phyloP scores from a whole-genome alignment of 2,329 filamentous ascomycete genomes.

The Aspergillus nomiae region DNA sequence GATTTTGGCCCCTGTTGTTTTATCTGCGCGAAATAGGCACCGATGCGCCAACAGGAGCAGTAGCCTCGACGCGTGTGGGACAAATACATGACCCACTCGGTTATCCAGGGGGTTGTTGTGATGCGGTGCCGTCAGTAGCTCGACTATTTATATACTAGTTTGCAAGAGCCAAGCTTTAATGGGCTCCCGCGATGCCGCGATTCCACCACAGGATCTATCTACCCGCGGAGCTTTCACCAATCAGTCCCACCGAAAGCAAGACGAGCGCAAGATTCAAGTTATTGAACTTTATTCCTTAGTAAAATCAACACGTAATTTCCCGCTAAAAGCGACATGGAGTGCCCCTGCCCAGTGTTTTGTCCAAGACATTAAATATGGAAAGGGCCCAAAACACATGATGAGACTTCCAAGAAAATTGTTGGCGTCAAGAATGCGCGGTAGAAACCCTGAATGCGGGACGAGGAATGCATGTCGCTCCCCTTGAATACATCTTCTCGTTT shows the following conservation, averaged over 20 bases:
- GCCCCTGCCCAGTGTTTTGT: background rate
- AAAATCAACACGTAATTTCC: background rate
- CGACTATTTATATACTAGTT: background rate
- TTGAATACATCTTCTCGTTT: background rate
- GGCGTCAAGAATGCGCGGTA: background rate
- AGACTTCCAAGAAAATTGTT: conserved; percentile 1
- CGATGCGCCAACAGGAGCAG: background rate
- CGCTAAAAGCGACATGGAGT: background rate
- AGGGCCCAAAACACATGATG: background rate
- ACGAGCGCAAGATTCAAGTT: background rate
- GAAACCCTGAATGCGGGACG: background rate
- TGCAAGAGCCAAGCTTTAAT: conserved; percentile 6
- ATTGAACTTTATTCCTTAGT: conserved; percentile 1
- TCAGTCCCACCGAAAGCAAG: background rate
- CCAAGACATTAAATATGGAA: conserved; percentile 1
- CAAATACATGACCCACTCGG: background rate
- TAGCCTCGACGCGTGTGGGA: background rate
- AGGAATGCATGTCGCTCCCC: background rate
- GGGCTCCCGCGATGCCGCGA: background rate
- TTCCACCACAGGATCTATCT: background rate
- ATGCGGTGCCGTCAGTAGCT: background rate
- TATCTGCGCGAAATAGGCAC: background rate
- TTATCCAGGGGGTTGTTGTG: background rate
- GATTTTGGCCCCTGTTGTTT: background rate
- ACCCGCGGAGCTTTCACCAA: background rate